Base-by-base conservation (phyloP, 2,329 filamentous ascomycete species). In the Penicillium sp. region DNA sequence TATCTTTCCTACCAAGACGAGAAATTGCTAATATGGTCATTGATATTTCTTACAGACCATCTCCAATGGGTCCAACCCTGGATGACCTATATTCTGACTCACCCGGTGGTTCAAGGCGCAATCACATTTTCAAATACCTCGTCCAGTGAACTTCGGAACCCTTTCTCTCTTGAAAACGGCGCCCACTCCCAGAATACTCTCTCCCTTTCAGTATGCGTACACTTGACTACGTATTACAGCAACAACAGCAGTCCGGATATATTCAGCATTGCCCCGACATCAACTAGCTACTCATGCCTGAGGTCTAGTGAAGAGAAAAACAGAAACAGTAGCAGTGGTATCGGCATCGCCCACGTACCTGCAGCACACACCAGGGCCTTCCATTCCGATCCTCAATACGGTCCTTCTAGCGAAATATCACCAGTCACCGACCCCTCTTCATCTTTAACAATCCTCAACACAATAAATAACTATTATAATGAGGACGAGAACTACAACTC, bases 51-150 rank as follows among this genome's bases (percentile, higher is more conserved):
- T 96, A 86, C 86, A 47, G 86, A 94, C 66, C 85, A 91, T 54
- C 82, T 96, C 4, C 89, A 94, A 70, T 96, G 91, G 91, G 87
- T 93, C 55, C 83, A 88, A 5, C 88, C 89, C 2, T 96, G 88
- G 85, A 84, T 86, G 82, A 84, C 43, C 30, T 47, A 50, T 42
- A 54, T 58, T 7, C 35, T 58, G 12, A 58, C 48, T n/a, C 56
- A 58, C 23, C 56, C 51, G 11, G 56, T 43, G 14, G 35, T 58
- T 5, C 51, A 58, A 30, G 47, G 56, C 21, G 40, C 56, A 18
- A 40, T 51, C 40, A 23, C 51, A 7, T 55, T 51, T 16, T 30
- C 56, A 7, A 54, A 42, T 33, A 40, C 60, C 83, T 96, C 52
- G 79, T 96, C n/a, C 80, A 66, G 87, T 92, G 50, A 20, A 23